Conservation (phyloP, 2,329 filamentous ascomycete species). For the Aspergillus sp. region DNA sequence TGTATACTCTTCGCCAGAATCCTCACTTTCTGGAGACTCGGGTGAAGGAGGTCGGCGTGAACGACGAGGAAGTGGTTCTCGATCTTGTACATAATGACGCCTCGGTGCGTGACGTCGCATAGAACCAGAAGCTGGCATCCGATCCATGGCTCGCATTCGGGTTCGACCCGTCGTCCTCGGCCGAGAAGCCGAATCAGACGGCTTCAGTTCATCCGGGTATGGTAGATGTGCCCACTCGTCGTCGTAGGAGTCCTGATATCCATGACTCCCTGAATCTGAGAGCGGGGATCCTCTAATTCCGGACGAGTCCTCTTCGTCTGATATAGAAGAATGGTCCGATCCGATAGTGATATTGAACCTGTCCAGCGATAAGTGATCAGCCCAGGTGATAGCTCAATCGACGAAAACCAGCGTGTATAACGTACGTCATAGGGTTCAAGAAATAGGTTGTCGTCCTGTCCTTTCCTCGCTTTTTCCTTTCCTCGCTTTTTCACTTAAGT, state of each 20-base stretch:
- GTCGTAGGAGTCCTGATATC: conserved; percentile 31
- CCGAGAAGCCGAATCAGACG: conserved; percentile 42
- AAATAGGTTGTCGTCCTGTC: not conserved
- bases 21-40: conserved; percentile 55
- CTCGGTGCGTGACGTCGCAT: conserved; percentile 32
- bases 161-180: conserved; percentile 35
- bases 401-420: conserved; percentile 1
- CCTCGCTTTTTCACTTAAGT: not conserved
- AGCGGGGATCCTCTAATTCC: conserved; percentile 38
- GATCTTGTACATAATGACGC: conserved; percentile 32
- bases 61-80: conserved; percentile 30
- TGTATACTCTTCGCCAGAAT: conserved; percentile 58
- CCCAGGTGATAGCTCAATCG: conserved; percentile 1
- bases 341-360: conserved; percentile 41
- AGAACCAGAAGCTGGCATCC: conserved; percentile 30
- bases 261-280: conserved; percentile 36
- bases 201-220: conserved; percentile 42
- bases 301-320: conserved; percentile 42
- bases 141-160: conserved; percentile 34
- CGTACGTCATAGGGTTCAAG: conserved; percentile 16
- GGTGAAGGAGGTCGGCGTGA: conserved; percentile 42
- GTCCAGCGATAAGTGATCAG: conserved; percentile 8
- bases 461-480: not conserved
- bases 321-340: conserved; percentile 32
- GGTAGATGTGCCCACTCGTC: conserved; percentile 35